phyloP scores from a whole-genome alignment of 441 rosid species.

The Erodium moschatum region DNA sequence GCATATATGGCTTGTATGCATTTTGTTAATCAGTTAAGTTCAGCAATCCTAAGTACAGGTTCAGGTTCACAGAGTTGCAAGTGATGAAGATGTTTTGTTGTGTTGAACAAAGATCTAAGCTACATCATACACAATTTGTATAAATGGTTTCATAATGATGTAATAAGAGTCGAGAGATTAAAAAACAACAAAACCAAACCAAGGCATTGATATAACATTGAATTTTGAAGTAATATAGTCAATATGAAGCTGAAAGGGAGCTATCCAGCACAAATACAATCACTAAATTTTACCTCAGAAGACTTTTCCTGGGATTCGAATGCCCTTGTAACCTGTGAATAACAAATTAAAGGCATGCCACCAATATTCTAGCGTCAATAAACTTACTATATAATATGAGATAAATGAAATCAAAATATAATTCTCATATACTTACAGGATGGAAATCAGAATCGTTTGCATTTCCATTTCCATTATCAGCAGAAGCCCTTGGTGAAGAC shows the following conservation, averaged over 20 bases:
- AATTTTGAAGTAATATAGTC: not conserved
- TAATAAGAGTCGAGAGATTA: not conserved
- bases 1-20: not conserved
- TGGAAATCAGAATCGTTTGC: slow-evolving; percentile 44
- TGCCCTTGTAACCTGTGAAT: slow-evolving; percentile 37
- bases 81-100: not conserved
- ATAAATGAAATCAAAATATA: slow-evolving; percentile 6
- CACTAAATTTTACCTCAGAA: slow-evolving; percentile 38
- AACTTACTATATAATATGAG: not conserved
- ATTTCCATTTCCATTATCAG: slow-evolving; percentile 38
- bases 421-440: slow-evolving; percentile 32
- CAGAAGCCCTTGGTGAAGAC: slow-evolving; percentile 54
- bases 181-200: not conserved
- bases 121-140: not conserved
- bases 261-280: not conserved
- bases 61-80: not conserved
- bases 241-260: slow-evolving; percentile 12
- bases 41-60: not conserved
- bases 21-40: not conserved
- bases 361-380: slow-evolving; percentile 7
- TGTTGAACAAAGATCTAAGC: not conserved
- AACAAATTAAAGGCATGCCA: slow-evolving; percentile 21
- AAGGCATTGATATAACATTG: not conserved
- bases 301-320: slow-evolving; percentile 46
- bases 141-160: not conserved